These are phyloP conservation scores for Metarhizium anisopliae DNA, from an alignment of 2,329 filamentous ascomycete species.

Conservation along the genomic window DNA sequence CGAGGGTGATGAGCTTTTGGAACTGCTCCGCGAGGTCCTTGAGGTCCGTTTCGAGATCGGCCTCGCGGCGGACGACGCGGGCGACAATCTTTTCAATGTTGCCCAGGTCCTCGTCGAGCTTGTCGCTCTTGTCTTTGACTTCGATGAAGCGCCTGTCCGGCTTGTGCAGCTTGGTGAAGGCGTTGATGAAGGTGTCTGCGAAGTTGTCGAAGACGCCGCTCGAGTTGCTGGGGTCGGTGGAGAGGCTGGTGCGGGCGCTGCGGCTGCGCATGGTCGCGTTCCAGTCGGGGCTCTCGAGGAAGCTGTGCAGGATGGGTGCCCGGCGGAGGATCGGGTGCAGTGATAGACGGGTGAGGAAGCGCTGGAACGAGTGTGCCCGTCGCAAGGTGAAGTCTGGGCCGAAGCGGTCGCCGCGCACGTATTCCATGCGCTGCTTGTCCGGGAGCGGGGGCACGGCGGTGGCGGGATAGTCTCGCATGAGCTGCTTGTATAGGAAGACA, in stretches of 20 bases:
- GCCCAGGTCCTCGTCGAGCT: conserved; percentile 84
- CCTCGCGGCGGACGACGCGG: conserved; percentile 77
- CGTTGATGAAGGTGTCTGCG: conserved; percentile 93
- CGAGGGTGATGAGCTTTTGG: conserved; percentile 81
- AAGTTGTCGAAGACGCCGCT: conserved; percentile 87
- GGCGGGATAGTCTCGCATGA: conserved; percentile 80
- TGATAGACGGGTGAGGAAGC: conserved; percentile 79
- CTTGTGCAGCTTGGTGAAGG: conserved; percentile 93
- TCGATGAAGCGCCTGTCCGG: conserved; percentile 92
- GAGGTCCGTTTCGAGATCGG: conserved; percentile 81
- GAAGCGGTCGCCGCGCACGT: conserved; percentile 93
- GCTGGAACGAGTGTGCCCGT: conserved; percentile 80
- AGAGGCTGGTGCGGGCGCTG: conserved; percentile 52
- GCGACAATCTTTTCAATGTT: conserved; percentile 96
- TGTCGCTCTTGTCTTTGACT: conserved; percentile 84
- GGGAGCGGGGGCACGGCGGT: conserved; percentile 89
- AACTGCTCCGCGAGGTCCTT: conserved; percentile 88
- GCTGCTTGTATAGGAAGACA: conserved; percentile 87
- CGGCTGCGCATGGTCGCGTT: conserved; percentile 88
- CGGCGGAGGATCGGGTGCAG: conserved; percentile 84
- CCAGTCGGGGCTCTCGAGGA: conserved; percentile 91
- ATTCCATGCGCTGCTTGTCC: conserved; percentile 99
- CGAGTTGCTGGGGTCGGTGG: conserved; percentile 35
- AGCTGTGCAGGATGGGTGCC: conserved; percentile 73
- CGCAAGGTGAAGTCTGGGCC: conserved; percentile 84